A percentile compares a stretch with the other conserved stretches of the same genome.
Conservation (phyloP, 2,329 filamentous ascomycete genomes). For the Phaeoacremonium minimum region DNA sequence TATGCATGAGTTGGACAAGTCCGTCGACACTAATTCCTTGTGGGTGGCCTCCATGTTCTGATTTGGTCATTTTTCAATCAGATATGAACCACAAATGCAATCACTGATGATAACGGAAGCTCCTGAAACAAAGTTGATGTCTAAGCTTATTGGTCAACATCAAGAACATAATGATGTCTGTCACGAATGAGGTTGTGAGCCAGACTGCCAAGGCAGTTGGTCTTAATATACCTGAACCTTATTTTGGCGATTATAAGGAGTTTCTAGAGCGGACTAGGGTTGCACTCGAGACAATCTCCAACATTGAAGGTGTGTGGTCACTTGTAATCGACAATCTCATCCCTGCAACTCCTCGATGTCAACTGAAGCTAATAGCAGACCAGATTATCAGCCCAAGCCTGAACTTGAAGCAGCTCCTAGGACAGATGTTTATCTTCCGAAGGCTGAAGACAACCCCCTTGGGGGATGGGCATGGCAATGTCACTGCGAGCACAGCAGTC, state of each 20-base stretch:
- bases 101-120: no score
- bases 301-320: constrained; percentile 10
- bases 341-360: neutral
- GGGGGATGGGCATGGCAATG: constrained; percentile 38
- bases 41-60: no score
- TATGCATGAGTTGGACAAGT: no score
- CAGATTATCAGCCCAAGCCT: constrained; percentile 25
- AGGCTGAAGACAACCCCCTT: constrained; percentile 24
- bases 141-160: no score
- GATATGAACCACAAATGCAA: no score
- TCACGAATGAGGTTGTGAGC: constrained; percentile 11
- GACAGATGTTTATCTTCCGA: constrained; percentile 23
- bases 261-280: constrained; percentile 11
- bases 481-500: constrained; percentile 22
- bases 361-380: neutral
- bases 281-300: constrained; percentile 8
- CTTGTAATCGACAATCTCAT: neutral
- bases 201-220: constrained; percentile 19
- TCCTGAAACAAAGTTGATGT: no score
- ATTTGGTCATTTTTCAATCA: no score
- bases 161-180: neutral
- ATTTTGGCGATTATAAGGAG: constrained; percentile 20
- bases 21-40: no score
- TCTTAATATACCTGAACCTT: constrained; percentile 18
- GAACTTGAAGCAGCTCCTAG: constrained; percentile 8